Evolutionary conservation across 768 basidiomycete genomes (phyloP).

Genomic region (Tulasnella sp.): DNA sequence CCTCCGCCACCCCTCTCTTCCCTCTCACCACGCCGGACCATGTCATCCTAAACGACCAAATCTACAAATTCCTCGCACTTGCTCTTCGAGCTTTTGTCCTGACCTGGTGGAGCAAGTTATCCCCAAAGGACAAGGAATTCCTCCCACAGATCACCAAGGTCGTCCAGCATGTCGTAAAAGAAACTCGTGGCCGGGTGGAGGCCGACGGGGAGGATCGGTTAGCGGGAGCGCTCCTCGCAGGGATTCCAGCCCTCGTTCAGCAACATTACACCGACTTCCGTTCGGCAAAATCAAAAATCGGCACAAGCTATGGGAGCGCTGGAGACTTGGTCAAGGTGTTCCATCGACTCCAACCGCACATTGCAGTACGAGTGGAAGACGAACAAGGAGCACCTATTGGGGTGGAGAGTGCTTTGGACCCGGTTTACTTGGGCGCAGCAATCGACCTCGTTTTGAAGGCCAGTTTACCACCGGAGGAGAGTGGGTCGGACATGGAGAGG

Average conservation of each 20-base stretch:
- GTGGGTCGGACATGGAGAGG: constrained; percentile 69
- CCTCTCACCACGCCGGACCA: constrained; percentile 34
- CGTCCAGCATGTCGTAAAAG: constrained; percentile 49
- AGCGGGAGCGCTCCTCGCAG: constrained; percentile 49
- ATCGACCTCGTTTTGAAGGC: constrained; percentile 67
- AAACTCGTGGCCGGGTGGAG: constrained; percentile 49
- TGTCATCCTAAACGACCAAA: constrained; percentile 54
- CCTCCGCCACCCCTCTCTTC: constrained; percentile 42
- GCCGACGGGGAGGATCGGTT: constrained; percentile 31
- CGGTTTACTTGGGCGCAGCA: constrained; percentile 70
- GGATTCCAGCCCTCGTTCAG: constrained; percentile 56
- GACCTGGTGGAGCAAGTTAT: constrained; percentile 80
- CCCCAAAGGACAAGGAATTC: constrained; percentile 76
- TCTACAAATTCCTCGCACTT: constrained; percentile 75
- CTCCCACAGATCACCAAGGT: constrained; percentile 61
- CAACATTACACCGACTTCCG: constrained; percentile 78
- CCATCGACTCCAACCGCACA: constrained; percentile 75
- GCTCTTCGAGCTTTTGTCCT: constrained; percentile 68
- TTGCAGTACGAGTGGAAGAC: constrained; percentile 45
- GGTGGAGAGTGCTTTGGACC: constrained; percentile 47
- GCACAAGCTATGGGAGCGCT: constrained; percentile 59
- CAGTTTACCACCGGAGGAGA: constrained; percentile 72
- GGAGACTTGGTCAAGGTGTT: constrained; percentile 56
- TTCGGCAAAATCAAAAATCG: constrained; percentile 51
- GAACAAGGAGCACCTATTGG: background rate